Base-by-base conservation (phyloP, 1,284 basidiomycete species). In the Lentinula novae-zelandiae region DNA sequence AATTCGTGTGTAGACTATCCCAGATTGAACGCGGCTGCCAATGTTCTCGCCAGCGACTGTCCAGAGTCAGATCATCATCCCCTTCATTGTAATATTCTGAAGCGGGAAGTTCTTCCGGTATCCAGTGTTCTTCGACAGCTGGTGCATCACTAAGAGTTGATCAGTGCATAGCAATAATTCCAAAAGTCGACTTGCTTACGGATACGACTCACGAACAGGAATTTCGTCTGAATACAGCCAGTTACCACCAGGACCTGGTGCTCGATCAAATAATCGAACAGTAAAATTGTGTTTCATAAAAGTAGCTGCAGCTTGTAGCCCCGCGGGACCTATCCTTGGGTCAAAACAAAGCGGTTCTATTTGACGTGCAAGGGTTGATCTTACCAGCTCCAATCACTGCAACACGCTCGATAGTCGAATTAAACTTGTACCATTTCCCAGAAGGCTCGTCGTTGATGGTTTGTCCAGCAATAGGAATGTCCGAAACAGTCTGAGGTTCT, bases 141-240 rank as follows among this genome's bases (percentile, higher is more conserved):
- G 58, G 53, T n/a, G 22, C 58, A 36, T 63, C 62, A 3, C 62
- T 63, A 17, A 34, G 27, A 13, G 34, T 49, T 49, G 40, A 33
- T 58, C 22, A 48, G 9, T 27, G 46, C 12, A 5, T 7, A 46
- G 10, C 7, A 46, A 38, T 27, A 8, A 38, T 44, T 9, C 27
- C 13, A 12, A 7, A 56, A 46, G n/a, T 38, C 22, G 56, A 10
- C 33, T 27, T 34, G 60, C 67, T 52, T 60, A 69, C 68, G 68
- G 68, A 63, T 69, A 69, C 3, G 68, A 27, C 51, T 69, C 68
- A 49, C 68, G 63, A 15, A 65, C 62, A 22, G 68, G 68, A 5
- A 66, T 63, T 42, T 69, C 67, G 17, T 69, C 67, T 1, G 67
- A 66, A 50, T 67, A 69, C 39, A 67, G 65, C 67, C 67, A 69